Conservation (phyloP, 2,329 filamentous ascomycete genomes). For the Colletotrichum sp. region DNA sequence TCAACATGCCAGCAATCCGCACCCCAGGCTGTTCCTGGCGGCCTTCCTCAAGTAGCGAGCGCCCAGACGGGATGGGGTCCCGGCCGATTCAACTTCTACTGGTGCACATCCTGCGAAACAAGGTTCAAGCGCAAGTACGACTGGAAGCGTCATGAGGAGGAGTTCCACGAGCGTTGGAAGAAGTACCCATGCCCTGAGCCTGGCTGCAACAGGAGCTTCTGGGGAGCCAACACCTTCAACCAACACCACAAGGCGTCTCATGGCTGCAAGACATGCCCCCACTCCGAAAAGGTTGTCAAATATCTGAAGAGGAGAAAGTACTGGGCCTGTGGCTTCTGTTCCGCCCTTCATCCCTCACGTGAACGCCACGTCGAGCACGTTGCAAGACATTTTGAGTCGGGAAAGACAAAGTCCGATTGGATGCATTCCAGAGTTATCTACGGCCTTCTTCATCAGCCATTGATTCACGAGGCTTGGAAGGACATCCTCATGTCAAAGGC, state of each 20-base stretch:
- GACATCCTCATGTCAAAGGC: conserved; percentile 58
- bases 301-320: conserved; percentile 69
- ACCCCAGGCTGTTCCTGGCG: conserved; percentile 24
- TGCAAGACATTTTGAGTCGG: conserved; percentile 69
- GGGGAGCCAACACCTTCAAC: conserved; percentile 71
- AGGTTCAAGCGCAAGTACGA: conserved; percentile 72
- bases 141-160: conserved; percentile 73
- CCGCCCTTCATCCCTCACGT: conserved; percentile 64
- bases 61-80: conserved; percentile 24
- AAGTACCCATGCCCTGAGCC: conserved; percentile 70
- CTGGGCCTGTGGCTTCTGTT: conserved; percentile 74
- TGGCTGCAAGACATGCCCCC: conserved; percentile 68
- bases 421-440: conserved; percentile 73
- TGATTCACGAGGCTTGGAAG: conserved; percentile 67
- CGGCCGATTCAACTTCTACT: conserved; percentile 50
- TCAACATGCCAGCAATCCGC: conserved; percentile 35
- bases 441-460: conserved; percentile 69
- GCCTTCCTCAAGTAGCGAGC: conserved; percentile 20
- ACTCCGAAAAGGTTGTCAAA: conserved; percentile 67
- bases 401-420: conserved; percentile 69
- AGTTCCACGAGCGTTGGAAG: conserved; percentile 72
- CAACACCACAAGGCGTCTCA: conserved; percentile 72
- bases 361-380: conserved; percentile 74
- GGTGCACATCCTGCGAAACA: conserved; percentile 65
- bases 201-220: conserved; percentile 70